These are phyloP conservation scores for Wickerhamomyces silvicola DNA, from an alignment of 805 yeast species.

Conservation along the genomic window DNA sequence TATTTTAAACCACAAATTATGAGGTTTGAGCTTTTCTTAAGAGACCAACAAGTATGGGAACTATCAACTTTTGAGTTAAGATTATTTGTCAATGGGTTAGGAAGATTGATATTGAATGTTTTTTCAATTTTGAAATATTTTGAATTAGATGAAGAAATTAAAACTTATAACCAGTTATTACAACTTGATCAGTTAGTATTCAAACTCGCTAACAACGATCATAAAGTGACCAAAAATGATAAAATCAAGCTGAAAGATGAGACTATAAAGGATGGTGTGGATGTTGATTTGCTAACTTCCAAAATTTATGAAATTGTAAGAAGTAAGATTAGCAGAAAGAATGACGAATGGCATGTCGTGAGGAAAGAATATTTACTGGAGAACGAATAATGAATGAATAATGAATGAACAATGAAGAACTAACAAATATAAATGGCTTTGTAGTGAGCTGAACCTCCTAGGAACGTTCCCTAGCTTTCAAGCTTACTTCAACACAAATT, in stretches of 20 bases:
- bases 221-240: neutral
- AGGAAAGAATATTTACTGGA: constrained; percentile 9
- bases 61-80: constrained; percentile 11
- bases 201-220: constrained; percentile 17
- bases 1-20: constrained; percentile 1
- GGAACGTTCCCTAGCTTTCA: too few relatives aligned
- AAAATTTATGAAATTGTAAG: constrained; percentile 2
- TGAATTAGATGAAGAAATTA: constrained; percentile 8
- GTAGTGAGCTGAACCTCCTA: too few relatives aligned
- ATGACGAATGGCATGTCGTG: constrained; percentile 23
- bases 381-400: neutral
- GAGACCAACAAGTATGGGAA: constrained; percentile 9
- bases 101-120: constrained; percentile 12
- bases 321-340: constrained; percentile 10
- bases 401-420: constrained; percentile 3
- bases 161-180: constrained; percentile 9
- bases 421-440: too few relatives aligned
- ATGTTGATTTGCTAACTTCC: constrained; percentile 5
- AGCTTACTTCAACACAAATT: too few relatives aligned
- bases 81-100: constrained; percentile 7
- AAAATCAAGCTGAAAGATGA: too few relatives aligned
- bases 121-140: constrained; percentile 8
- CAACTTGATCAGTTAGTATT: constrained; percentile 17
- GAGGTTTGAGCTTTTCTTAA: constrained; percentile 4
- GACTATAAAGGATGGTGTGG: too few relatives aligned